These are phyloP conservation scores for Calendula officinalis DNA, from an alignment of 129 eudicot genomes.

Conservation along the genomic window DNA sequence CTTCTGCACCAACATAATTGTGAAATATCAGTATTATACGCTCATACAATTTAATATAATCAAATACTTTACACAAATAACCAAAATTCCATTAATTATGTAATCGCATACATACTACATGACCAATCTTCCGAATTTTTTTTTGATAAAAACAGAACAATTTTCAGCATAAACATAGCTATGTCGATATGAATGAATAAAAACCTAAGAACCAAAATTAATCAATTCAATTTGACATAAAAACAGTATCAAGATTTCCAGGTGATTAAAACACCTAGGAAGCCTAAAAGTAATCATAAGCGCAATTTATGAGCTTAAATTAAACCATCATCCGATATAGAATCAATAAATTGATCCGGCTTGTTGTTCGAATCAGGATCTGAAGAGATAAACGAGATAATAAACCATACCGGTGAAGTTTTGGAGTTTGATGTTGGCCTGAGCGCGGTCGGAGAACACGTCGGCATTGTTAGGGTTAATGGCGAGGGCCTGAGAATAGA, in stretches of 20 bases:
- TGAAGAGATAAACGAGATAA: not conserved
- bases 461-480: slow-evolving; percentile 55
- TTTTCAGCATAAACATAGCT: too few relatives aligned
- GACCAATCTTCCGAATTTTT: too few relatives aligned
- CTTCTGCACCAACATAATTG: slow-evolving; percentile 47
- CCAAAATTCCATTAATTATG: too few relatives aligned
- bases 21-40: not conserved
- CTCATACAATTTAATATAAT: too few relatives aligned
- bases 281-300: not conserved
- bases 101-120: too few relatives aligned
- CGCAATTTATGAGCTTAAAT: not conserved
- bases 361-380: not conserved
- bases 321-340: not conserved
- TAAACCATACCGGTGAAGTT: slow-evolving; percentile 67
- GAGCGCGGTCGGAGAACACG: slow-evolving; percentile 88
- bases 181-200: too few relatives aligned
- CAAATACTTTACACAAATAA: too few relatives aligned
- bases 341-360: not conserved
- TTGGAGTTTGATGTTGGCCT: slow-evolving; percentile 74
- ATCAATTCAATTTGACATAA: too few relatives aligned
- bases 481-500: slow-evolving; percentile 79
- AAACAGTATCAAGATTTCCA: too few relatives aligned
- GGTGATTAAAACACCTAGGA: too few relatives aligned
- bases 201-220: too few relatives aligned
- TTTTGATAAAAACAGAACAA: too few relatives aligned